Evolutionary conservation across 73 alveolate genomes (phyloP).

Genomic region (Blepharisma japonicum): DNA sequence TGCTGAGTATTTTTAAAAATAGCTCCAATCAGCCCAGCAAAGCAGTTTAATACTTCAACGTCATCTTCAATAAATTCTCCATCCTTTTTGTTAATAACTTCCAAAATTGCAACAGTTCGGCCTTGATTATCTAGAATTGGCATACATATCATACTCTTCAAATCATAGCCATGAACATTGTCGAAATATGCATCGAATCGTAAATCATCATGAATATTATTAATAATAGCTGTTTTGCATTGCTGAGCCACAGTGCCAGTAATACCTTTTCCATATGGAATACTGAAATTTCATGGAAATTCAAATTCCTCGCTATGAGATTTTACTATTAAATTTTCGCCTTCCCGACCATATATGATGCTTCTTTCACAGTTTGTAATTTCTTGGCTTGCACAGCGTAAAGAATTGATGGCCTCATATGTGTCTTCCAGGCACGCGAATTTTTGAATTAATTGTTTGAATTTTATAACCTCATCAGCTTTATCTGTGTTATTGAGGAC

Average conservation of each 20-base stretch:
- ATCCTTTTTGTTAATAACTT: conserved; percentile 16
- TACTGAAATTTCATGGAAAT: background rate
- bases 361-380: no score
- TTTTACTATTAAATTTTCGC: background rate
- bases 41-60: background rate
- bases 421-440: no score
- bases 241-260: background rate
- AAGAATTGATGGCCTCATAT: no score
- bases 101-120: background rate
- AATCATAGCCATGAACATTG: background rate
- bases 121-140: background rate
- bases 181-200: conserved; percentile 4
- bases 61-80: background rate
- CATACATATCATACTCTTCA: background rate
- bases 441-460: no score
- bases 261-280: conserved; percentile 13
- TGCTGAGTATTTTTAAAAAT: background rate
- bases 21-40: background rate
- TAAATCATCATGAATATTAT: background rate
- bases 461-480: no score
- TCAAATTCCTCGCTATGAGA: conserved; percentile 1
- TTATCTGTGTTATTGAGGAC: no score
- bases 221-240: background rate
- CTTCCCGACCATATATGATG: background rate
- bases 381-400: no score